Base-by-base conservation (phyloP, 305 asterid species). In the Fraxinus xanthoxyloides region DNA sequence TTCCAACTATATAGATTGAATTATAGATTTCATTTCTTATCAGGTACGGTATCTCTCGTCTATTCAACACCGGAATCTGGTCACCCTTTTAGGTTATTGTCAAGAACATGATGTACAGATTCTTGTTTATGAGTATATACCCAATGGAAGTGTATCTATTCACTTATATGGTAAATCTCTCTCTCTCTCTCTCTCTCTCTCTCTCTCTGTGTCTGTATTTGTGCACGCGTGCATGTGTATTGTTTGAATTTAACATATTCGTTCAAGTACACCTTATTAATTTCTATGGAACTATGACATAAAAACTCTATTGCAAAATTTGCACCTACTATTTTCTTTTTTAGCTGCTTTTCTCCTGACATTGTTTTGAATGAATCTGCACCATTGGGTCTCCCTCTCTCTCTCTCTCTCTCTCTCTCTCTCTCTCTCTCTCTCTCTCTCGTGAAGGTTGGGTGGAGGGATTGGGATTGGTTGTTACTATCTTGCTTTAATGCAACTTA, bases 41-140 rank as follows among this genome's bases (percentile, higher is more conserved):
- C 92, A 94, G 98, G 98, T 92, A 78, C 94, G 94, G 70, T 94
- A 90, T 89, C 97, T 94, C 80, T 91, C 98, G 72, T 92, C 94
- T 76, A 94, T 94, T 83, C 97, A 89, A 82, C 97, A 94, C 84
- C 92, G 95, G 85, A 94, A 94, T 88, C 89, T 94, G 85, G 98
- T 93, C 86, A 80, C 92, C 7, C 97, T 94, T 77, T 84, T 92
- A 84, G 98, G 98, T 84, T 94, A 93, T 87, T 94, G 98, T 90
- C 98, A 94, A 92, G 97, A 94, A 90, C 89, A 84, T 85, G 90
- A 91, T 85, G 90, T 89, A 81, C 98, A 94, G 91, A 91, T 92
- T 87, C 97, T 93, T 89, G 96, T 92, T 81, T 94, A 92, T 75
- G 98, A 93, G 89, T 92, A 92, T 89, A 90, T 92, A 86, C 95